Conservation (phyloP, 192 early-diverging fungal genomes). For the Backusella tarrabulga region DNA sequence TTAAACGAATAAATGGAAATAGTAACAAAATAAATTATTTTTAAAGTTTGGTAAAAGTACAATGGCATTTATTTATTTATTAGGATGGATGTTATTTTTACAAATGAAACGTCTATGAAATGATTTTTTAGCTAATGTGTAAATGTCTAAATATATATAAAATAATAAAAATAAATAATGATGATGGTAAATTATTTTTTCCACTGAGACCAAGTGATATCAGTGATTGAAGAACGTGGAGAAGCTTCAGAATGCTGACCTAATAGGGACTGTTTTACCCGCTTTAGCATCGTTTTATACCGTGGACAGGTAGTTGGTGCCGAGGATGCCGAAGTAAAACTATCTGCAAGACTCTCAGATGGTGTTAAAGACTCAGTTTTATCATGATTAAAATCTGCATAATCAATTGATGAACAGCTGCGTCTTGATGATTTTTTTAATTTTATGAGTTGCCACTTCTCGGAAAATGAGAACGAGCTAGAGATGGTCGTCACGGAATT, state of each 20-base stretch:
- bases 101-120: neutral
- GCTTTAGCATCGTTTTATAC: conserved; percentile 7
- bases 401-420: conserved; percentile 5
- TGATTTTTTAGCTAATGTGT: neutral
- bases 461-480: conserved; percentile 1
- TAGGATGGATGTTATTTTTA: neutral
- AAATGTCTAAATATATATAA: conserved; percentile 1
- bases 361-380: neutral
- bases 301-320: neutral
- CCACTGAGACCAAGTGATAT: neutral
- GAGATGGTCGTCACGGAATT: neutral
- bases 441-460: conserved; percentile 3
- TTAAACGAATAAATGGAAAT: neutral
- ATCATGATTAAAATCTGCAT: conserved; percentile 1
- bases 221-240: neutral
- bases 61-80: neutral
- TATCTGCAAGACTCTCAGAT: neutral
- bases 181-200: neutral
- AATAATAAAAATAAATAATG: neutral
- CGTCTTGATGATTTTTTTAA: conserved; percentile 3
- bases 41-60: neutral
- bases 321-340: conserved; percentile 1
- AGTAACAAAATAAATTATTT: neutral
- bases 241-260: neutral
- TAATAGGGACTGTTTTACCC: conserved; percentile 7